Evolutionary conservation across 257 asterid species (phyloP).

Genomic region (Lycium ferocissimum): DNA sequence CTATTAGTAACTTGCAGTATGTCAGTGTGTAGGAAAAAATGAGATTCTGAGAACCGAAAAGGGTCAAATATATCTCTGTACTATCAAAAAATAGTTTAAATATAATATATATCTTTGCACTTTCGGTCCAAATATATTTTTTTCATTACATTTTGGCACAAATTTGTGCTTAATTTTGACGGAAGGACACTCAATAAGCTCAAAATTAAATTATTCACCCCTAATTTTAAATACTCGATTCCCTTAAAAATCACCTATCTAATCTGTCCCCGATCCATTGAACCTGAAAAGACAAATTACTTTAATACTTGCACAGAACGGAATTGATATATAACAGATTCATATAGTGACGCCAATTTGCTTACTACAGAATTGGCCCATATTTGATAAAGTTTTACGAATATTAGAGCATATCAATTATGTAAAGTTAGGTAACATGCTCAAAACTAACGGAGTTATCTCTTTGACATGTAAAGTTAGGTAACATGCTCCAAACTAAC

Average conservation of each 20-base stretch:
- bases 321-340: neutral
- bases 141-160: no score
- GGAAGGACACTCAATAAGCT: no score
- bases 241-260: no score
- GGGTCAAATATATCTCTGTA: no score
- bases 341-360: neutral
- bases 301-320: neutral
- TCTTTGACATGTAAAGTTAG: neutral
- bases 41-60: neutral
- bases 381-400: neutral
- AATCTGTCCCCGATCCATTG: neutral
- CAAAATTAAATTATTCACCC: no score
- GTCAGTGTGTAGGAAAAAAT: no score
- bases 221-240: no score
- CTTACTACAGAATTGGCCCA: neutral
- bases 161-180: no score
- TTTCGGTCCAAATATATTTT: no score
- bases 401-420: neutral
- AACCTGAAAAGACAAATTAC: neutral
- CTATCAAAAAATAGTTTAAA: no score
- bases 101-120: no score
- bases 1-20: neutral
- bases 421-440: constrained; percentile 1
- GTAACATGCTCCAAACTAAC: no score
- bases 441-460: neutral